Percentiles rank a stretch among this genome's conserved stretches.
Evolutionary conservation across 176 grass and related monocot genomes (phyloP).

Genomic region (Eleusine indica): DNA sequence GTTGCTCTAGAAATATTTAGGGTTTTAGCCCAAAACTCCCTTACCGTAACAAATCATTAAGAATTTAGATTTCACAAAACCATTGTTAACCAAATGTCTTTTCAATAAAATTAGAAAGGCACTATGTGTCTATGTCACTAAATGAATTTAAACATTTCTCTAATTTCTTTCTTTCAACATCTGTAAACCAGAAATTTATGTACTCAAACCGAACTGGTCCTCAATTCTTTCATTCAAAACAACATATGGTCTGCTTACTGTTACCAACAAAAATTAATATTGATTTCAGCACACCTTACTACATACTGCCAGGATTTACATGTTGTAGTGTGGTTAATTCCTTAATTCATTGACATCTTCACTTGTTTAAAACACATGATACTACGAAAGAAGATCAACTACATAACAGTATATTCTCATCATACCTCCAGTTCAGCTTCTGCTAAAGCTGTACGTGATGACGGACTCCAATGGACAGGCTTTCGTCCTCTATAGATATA

Average conservation of each 20-base stretch:
- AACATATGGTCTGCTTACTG: neutral
- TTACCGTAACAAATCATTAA: neutral
- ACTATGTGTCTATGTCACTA: neutral
- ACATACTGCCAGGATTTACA: neutral
- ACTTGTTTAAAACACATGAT: neutral
- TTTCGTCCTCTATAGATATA: slow-evolving; percentile 97
- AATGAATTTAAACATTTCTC: neutral
- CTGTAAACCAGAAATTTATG: neutral
- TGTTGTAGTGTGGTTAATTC: neutral
- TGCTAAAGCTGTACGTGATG: slow-evolving; percentile 89
- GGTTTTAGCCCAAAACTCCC: neutral
- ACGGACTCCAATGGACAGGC: slow-evolving; percentile 96
- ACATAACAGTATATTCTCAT: neutral
- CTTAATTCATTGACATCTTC: neutral
- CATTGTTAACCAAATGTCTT: neutral
- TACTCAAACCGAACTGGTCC: neutral
- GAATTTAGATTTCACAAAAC: neutral
- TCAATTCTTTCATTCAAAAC: neutral
- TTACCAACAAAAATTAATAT: neutral
- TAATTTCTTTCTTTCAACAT: neutral
- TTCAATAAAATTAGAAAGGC: slow-evolving; percentile 14
- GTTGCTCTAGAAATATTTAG: neutral
- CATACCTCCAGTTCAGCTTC: slow-evolving; percentile 97
- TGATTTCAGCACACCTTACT: neutral
- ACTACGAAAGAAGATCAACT: slow-evolving; percentile 22